phyloP scores from a whole-genome alignment of 371 early-diverging fungal genomes.

The Umbelopsis sp. region DNA sequence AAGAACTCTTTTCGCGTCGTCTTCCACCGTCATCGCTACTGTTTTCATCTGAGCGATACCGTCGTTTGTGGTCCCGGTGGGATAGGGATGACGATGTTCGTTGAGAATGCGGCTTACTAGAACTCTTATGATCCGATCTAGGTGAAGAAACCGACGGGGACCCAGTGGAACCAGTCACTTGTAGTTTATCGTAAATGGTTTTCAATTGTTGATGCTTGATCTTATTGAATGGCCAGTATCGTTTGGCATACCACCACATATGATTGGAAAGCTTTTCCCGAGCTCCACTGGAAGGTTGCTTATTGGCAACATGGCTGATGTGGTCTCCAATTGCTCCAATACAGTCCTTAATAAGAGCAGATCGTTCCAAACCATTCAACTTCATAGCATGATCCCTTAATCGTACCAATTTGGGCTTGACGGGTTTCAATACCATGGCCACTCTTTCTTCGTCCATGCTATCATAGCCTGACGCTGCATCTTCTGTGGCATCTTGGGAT shows the following conservation, averaged over 20 bases:
- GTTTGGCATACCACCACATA: conserved; percentile 66
- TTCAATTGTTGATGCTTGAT: conserved; percentile 56
- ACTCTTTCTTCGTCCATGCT: conserved; percentile 37
- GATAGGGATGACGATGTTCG: background rate
- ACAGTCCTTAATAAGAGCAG: conserved; percentile 59
- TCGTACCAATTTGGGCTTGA: conserved; percentile 53
- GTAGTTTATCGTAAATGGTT: conserved; percentile 54
- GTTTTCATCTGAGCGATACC: conserved; percentile 1
- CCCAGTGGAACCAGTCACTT: background rate
- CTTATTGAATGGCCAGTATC: conserved; percentile 62
- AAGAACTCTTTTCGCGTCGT: background rate
- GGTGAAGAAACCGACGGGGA: conserved; percentile 6
- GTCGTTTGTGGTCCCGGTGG: conserved; percentile 1
- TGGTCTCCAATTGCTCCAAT: conserved; percentile 64
- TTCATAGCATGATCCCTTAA: conserved; percentile 57
- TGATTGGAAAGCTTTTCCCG: conserved; percentile 44
- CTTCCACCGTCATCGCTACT: background rate
- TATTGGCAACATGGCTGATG: conserved; percentile 40
- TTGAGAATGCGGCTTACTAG: background rate
- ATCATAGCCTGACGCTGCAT: conserved; percentile 2
- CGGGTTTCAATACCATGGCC: conserved; percentile 58
- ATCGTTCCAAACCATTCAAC: conserved; percentile 51
- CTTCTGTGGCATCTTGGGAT: background rate
- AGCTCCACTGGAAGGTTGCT: conserved; percentile 29
- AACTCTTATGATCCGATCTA: background rate